Conservation (phyloP, 2,329 filamentous ascomycete genomes). For the Colletotrichum sansevieriae region DNA sequence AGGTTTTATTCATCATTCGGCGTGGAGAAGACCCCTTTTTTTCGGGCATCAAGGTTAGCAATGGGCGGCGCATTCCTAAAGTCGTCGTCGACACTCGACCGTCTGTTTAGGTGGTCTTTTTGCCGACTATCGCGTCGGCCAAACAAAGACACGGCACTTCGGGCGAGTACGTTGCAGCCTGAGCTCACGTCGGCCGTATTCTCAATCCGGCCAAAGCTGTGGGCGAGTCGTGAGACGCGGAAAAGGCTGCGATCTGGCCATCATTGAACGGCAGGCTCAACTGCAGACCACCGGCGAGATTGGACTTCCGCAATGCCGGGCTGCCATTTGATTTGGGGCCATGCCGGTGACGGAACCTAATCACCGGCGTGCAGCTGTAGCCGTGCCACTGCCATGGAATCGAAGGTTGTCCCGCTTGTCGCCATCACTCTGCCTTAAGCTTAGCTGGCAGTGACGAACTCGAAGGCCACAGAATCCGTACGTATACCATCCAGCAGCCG, state of each 20-base stretch:
- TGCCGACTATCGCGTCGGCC: conserved; percentile 14
- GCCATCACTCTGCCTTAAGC: background rate
- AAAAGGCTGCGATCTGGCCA: conserved; percentile 23
- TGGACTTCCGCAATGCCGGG: conserved; percentile 32
- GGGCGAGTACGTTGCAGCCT: background rate
- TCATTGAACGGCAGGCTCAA: conserved; percentile 14
- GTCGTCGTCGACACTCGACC: background rate
- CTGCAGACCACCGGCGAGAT: conserved; percentile 32
- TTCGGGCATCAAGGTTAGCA: too few species aligned
- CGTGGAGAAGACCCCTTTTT: too few species aligned
- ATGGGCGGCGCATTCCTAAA: background rate
- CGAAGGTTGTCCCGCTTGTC: conserved; percentile 3
- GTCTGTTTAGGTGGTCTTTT: background rate
- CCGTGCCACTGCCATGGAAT: conserved; percentile 7
- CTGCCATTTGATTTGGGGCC: conserved; percentile 14
- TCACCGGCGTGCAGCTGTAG: conserved; percentile 9
- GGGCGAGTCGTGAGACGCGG: conserved; percentile 27
- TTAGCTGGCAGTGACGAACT: background rate
- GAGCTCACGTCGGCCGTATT: conserved; percentile 15
- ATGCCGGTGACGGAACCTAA: conserved; percentile 25
- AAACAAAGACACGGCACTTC: too few species aligned
- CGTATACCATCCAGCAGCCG: background rate
- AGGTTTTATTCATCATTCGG: too few species aligned
- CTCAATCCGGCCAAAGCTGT: conserved; percentile 29
- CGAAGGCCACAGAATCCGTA: too few species aligned